Evolutionary conservation across 1,139 yeast genomes (phyloP), one percentile per base, ranked within the genome.

Genomic region (Nakaseomyces uthaithaninus): DNA sequence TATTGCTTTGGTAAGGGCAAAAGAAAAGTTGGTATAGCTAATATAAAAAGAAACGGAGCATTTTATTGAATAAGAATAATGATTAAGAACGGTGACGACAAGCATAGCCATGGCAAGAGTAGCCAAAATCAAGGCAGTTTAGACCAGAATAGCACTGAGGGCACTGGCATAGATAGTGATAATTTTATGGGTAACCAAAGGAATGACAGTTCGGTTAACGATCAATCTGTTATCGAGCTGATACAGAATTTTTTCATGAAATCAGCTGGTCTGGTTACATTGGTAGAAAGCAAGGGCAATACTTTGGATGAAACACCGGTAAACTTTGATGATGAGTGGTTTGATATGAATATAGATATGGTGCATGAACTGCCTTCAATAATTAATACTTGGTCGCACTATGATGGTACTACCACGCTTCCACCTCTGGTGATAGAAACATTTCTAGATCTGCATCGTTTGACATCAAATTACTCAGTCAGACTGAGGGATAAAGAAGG

Each of bases 361-460:
- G 39, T 43, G 17, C 17, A 33, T 15, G 45, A 42, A 11, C 35
- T 50, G 19, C 52, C 57, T 8, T 45, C 48, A 5, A 39, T 45
- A 11, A 49, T 58, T 12, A 42, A 49, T 15, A 35, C 48, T 18
- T 60, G 64, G 64, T 45, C 49, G 7, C 39, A 49, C 24, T 52
- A 49, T 18, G 55, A 58, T 38, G 55, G 58, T 4, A 37, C 39
- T n/a, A 43, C 36, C 5, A 47, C 55, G 3, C 59, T 80, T 17
- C 87, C 94, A 2, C 94, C 95, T 1, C 69, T 91, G 63, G 84
- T 89, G 19, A 71, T 91, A 26, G 98, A 91, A 57, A 80, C 93
- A 0, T 83, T 72, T 49, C 67, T 91, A 41, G 95, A 89, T 59
- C 66, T 87, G 41, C 64, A 86, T 22, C 71, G 68, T 18, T 59